Percentiles rank a stretch among this genome's conserved stretches.
Conservation (phyloP, 179 eudicot species). For the Amaranthus tricolor region DNA sequence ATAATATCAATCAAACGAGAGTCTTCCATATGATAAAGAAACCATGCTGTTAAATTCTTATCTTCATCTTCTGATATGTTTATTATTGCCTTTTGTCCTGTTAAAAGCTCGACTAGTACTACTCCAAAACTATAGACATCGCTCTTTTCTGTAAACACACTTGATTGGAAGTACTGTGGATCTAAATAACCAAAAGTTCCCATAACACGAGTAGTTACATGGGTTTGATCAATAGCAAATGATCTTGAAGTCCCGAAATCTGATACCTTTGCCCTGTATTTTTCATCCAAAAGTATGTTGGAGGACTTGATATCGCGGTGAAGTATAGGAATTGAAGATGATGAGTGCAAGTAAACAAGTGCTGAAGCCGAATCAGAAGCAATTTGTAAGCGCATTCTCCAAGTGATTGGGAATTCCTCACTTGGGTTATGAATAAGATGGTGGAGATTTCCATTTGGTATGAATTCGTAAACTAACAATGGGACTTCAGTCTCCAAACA, state of each 20-base stretch:
- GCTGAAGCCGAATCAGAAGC: conserved; percentile 18
- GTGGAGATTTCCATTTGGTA: conserved; percentile 2
- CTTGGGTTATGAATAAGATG: conserved; percentile 1
- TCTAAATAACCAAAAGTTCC: conserved; percentile 13
- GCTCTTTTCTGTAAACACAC: conserved; percentile 10
- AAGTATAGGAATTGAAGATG: conserved; percentile 5
- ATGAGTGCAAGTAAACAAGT: conserved; percentile 11
- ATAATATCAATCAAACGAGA: conserved; percentile 6
- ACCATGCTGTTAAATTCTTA: conserved; percentile 5
- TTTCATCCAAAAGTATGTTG: conserved; percentile 14
- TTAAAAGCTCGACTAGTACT: conserved; percentile 10
- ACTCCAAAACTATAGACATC: conserved; percentile 14
- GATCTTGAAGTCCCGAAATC: conserved; percentile 15
- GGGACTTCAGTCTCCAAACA: conserved; percentile 16
- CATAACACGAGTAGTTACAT: conserved; percentile 13
- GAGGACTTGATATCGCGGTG: conserved; percentile 14
- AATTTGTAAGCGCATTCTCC: conserved; percentile 20
- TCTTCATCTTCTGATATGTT: not conserved
- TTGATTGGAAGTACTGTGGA: conserved; percentile 9
- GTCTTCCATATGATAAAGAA: conserved; percentile 11
- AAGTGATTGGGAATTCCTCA: conserved; percentile 10
- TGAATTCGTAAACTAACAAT: conserved; percentile 6
- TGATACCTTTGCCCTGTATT: conserved; percentile 12
- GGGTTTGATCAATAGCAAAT: conserved; percentile 10
- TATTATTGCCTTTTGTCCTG: conserved; percentile 7